These are phyloP conservation scores for Lentinula detonsa DNA, from an alignment of 768 basidiomycete genomes.

Conservation along the genomic window DNA sequence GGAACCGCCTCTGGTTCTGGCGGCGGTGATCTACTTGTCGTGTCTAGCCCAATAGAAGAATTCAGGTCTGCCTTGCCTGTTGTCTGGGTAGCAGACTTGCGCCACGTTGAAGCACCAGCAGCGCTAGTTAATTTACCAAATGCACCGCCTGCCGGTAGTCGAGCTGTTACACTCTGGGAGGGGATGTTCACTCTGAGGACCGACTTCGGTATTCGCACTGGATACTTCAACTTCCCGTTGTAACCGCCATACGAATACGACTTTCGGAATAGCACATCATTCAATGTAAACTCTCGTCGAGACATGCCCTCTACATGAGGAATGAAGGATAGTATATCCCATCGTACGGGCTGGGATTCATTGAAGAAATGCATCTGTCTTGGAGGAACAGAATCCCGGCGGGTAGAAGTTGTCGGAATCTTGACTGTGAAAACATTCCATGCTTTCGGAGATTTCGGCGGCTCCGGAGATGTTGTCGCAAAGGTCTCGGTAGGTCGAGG, in stretches of 20 bases:
- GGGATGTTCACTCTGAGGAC: slow-evolving; percentile 11
- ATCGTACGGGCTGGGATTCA: slow-evolving; percentile 35
- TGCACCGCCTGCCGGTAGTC: background rate
- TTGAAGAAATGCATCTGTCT: slow-evolving; percentile 42
- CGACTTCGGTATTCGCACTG: slow-evolving; percentile 33
- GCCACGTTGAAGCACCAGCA: slow-evolving; percentile 9
- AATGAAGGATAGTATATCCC: slow-evolving; percentile 66
- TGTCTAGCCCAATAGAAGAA: slow-evolving; percentile 29
- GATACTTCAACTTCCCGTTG: slow-evolving; percentile 35
- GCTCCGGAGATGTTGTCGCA: slow-evolving; percentile 39
- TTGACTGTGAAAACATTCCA: slow-evolving; percentile 34
- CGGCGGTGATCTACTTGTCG: slow-evolving; percentile 46
- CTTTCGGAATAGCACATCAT: slow-evolving; percentile 58
- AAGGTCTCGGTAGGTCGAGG: slow-evolving; percentile 37
- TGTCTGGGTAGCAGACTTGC: slow-evolving; percentile 3
- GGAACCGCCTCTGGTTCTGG: slow-evolving; percentile 24
- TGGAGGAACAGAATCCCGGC: slow-evolving; percentile 38
- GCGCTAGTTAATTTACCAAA: slow-evolving; percentile 9
- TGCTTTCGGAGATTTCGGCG: slow-evolving; percentile 39
- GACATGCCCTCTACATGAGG: slow-evolving; percentile 66
- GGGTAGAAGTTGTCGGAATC: slow-evolving; percentile 39
- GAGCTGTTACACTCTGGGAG: background rate
- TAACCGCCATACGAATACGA: slow-evolving; percentile 11
- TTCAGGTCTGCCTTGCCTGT: background rate
- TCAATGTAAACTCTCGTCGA: slow-evolving; percentile 53